phyloP scores from a whole-genome alignment of 441 rosid species.

The Mallotus japonicus region DNA sequence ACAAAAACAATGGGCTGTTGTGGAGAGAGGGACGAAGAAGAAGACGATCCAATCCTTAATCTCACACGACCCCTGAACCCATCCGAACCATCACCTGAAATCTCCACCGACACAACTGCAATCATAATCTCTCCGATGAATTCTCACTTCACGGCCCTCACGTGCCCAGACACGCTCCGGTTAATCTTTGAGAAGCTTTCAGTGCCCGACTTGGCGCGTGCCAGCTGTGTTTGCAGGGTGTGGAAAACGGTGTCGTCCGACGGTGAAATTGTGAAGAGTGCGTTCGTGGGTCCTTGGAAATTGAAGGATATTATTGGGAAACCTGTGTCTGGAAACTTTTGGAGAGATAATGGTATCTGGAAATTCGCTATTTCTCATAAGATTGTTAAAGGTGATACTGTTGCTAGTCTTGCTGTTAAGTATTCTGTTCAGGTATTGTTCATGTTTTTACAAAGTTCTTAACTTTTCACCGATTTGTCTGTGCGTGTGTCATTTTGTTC shows the following conservation, averaged over 20 bases:
- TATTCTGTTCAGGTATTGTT: conserved; percentile 74
- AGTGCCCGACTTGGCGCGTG: conserved; percentile 66
- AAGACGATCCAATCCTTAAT: conserved; percentile 28
- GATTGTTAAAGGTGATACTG: conserved; percentile 60
- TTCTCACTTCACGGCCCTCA: conserved; percentile 51
- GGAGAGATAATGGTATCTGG: conserved; percentile 72
- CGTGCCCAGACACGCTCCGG: conserved; percentile 62
- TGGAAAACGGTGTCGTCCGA: conserved; percentile 64
- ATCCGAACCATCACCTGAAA: conserved; percentile 2
- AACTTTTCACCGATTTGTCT: too few relatives aligned
- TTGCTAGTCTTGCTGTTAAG: conserved; percentile 79
- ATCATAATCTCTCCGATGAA: conserved; percentile 52
- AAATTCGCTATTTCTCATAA: conserved; percentile 83
- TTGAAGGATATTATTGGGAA: conserved; percentile 60
- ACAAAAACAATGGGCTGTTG: conserved; percentile 41
- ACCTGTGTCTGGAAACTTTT: conserved; percentile 56
- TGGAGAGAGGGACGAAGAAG: conserved; percentile 42
- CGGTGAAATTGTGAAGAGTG: conserved; percentile 41
- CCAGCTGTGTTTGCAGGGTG: conserved; percentile 72
- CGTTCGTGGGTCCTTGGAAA: conserved; percentile 68
- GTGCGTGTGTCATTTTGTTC: too few relatives aligned
- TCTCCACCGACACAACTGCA: conserved; percentile 9
- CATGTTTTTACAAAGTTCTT: too few relatives aligned
- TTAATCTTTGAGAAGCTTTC: conserved; percentile 58
- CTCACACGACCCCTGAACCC: conserved; percentile 24